phyloP scores from a whole-genome alignment of 495 filamentous ascomycete species.

The Penicillium pulvis region DNA sequence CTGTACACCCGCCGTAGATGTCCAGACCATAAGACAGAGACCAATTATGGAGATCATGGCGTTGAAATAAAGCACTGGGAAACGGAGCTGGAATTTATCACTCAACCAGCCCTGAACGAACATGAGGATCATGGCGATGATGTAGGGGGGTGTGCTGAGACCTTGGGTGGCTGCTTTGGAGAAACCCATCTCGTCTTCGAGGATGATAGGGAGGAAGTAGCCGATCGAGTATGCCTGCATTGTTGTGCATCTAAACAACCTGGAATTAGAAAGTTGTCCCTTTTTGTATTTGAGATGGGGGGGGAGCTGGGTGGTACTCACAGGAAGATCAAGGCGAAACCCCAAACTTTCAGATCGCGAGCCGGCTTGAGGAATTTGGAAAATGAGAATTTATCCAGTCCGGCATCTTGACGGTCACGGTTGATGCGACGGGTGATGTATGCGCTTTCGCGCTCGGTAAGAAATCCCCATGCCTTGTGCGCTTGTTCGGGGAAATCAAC shows the following conservation, averaged over 20 bases:
- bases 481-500: slow-evolving; percentile 55
- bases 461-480: slow-evolving; percentile 45
- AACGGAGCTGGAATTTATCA: slow-evolving; percentile 55
- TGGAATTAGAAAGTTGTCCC: no score
- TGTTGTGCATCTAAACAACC: slow-evolving; percentile 8
- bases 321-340: slow-evolving; percentile 70
- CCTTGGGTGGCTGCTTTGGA: slow-evolving; percentile 49
- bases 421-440: slow-evolving; percentile 54
- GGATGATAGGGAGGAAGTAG: slow-evolving; percentile 63
- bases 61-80: slow-evolving; percentile 56
- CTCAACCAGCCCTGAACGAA: slow-evolving; percentile 45
- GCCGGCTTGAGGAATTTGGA: slow-evolving; percentile 48
- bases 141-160: slow-evolving; percentile 59
- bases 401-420: slow-evolving; percentile 52
- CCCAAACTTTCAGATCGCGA: slow-evolving; percentile 67
- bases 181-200: slow-evolving; percentile 45
- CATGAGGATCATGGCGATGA: slow-evolving; percentile 56
- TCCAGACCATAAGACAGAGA: slow-evolving; percentile 49
- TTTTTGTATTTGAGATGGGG: not conserved
- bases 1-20: slow-evolving; percentile 32
- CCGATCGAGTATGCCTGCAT: slow-evolving; percentile 52
- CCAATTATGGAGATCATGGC: slow-evolving; percentile 40
- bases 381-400: slow-evolving; percentile 37
- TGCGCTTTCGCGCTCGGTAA: slow-evolving; percentile 40
- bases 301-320: slow-evolving; percentile 6